Base-by-base conservation (phyloP, 306 rosid species). In the Cucumis hystrix region DNA sequence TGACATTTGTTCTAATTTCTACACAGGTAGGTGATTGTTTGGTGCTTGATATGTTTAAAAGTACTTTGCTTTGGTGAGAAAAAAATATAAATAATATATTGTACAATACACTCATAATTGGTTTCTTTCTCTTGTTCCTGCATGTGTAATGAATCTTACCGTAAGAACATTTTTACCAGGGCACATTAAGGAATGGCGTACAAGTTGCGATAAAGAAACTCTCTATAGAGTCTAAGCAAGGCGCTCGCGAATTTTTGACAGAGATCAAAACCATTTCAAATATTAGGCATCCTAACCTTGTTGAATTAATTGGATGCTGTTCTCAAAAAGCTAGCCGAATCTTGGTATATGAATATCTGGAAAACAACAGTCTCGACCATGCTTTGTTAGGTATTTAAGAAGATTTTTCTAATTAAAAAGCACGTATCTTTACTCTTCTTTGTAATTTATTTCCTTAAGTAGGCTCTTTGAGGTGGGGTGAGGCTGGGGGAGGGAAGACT, bases 151-250 rank as follows among this genome's bases (percentile, higher is more conserved):
- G 37, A 39, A 39, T 1, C 58, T 60, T 59, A 77, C 41, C 10
- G 20, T 16, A 65, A n/a, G 33, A 39, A 64, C 21, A 18, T 66
- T 52, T 66, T 89, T 87, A 51, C 37, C 71, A 96, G 99, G 99
- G 98, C 65, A 84, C 87, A 55, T 87, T 92, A 52, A 88, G 68
- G 86, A 73, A 69, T 80, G 96, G 98, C 79, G 76, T 65, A 69
- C 75, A 56, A 37, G 80, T 96, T 81, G 99, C 99, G n/a, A 89
- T 96, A 85, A 96, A 92, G 85, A 87, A 89, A 66, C 99, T 96
- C 80, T 84, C 99, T 33, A 86, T 85, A 61, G 88, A 88, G 56
- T 96, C 98, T n/a, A 89, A 75, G 93, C 98, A 96, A 72, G 99
- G 99, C 74, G 90, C 87, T 57, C 85, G 81, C 10, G 97, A 96